Conservation (phyloP, 768 basidiomycete genomes). For the Rhodotorula taiwanensis region DNA sequence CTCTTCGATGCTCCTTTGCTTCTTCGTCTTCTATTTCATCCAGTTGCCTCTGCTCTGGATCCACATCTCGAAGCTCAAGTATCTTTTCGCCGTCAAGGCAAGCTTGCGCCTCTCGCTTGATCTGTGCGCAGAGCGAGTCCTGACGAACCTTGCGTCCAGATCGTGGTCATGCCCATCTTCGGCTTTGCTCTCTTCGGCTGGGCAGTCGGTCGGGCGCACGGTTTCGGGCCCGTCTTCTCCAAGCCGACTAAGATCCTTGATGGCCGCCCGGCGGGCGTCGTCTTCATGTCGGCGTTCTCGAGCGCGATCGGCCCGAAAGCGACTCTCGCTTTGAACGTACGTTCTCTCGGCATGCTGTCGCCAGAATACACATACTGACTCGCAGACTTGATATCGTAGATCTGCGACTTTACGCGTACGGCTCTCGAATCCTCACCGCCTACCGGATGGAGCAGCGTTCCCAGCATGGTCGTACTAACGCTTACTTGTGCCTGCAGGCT, state of each 20-base stretch:
- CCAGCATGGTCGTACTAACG: no score
- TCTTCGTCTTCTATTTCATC: conserved; percentile 37
- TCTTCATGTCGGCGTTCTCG: conserved; percentile 34
- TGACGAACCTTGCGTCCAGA: no score
- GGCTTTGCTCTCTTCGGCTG: conserved; percentile 29
- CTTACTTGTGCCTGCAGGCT: no score
- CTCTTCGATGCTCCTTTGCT: conserved; percentile 32
- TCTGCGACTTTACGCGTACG: conserved; percentile 38
- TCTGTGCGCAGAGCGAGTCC: no score
- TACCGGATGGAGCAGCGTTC: no score
- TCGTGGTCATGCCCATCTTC: conserved; percentile 34
- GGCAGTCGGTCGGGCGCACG: conserved; percentile 20
- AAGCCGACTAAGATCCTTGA: conserved; percentile 13
- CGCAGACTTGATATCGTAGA: no score
- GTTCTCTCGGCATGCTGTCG: no score
- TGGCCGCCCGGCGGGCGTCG: conserved; percentile 11
- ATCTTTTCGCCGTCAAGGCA: conserved; percentile 36
- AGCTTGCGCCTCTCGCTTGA: no score
- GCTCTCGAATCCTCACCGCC: no score
- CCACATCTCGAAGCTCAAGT: conserved; percentile 37
- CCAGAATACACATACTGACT: no score
- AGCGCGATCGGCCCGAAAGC: conserved; percentile 30
- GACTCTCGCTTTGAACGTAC: conserved; percentile 15
- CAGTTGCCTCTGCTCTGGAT: conserved; percentile 35
- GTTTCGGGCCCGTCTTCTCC: conserved; percentile 14